phyloP scores from a whole-genome alignment of 805 yeast species.

The Kazachstania viticola region DNA sequence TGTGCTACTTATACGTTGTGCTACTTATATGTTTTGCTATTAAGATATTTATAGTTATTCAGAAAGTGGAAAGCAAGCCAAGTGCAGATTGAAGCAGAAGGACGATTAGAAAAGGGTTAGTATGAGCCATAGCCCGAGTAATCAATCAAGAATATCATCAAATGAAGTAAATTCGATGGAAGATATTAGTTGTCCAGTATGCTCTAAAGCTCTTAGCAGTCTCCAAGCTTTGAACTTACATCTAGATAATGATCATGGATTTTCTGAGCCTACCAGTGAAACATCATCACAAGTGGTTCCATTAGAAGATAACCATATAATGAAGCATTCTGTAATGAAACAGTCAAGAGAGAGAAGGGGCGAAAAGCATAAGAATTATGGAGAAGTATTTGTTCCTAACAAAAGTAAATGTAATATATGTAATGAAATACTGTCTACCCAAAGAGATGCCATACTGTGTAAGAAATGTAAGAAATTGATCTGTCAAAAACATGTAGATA shows the following conservation, averaged over 20 bases:
- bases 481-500: conserved; percentile 54
- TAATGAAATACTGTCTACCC: conserved; percentile 48
- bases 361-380: conserved; percentile 32
- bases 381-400: conserved; percentile 5
- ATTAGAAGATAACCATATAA: background rate
- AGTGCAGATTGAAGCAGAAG: too few species aligned
- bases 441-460: conserved; percentile 41
- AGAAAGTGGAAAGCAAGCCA: too few species aligned
- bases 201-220: conserved; percentile 46
- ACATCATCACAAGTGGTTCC: background rate
- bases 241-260: conserved; percentile 55
- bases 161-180: too few species aligned
- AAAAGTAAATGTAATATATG: conserved; percentile 26
- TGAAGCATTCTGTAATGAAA: too few species aligned
- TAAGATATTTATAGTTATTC: too few species aligned
- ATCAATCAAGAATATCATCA: too few species aligned
- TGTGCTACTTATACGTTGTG: too few species aligned
- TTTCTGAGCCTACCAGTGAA: conserved; percentile 11
- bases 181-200: conserved; percentile 50
- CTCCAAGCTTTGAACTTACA: conserved; percentile 52
- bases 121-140: too few species aligned
- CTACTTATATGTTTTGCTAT: too few species aligned
- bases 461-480: conserved; percentile 63
- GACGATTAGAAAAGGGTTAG: too few species aligned
- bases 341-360: too few species aligned